Conservation (phyloP, 345 rosid species). For the Crucihimalaya himalaica region DNA sequence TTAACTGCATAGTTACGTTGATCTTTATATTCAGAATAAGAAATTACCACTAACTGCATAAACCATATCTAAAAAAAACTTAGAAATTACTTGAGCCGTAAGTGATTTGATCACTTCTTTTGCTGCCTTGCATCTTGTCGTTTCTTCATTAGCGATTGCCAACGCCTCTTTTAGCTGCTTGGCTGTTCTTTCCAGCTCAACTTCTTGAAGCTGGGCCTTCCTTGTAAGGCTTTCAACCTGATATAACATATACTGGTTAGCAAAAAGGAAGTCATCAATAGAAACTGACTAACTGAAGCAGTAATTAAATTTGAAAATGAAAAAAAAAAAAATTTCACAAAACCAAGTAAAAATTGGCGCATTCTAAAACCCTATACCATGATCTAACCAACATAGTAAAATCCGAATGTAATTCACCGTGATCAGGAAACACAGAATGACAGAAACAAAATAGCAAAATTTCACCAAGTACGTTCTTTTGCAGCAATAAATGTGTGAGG, state of each 20-base stretch:
- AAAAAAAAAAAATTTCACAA: neutral
- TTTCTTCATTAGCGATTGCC: slow-evolving; percentile 84
- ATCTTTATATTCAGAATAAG: slow-evolving; percentile 31
- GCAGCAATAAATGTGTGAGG: neutral
- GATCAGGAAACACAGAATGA: slow-evolving; percentile 7
- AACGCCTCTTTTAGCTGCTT: slow-evolving; percentile 89
- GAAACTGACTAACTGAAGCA: slow-evolving; percentile 12
- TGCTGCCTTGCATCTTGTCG: slow-evolving; percentile 93
- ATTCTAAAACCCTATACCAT: neutral
- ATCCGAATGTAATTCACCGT: neutral
- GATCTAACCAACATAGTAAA: slow-evolving; percentile 16
- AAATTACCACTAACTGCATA: neutral
- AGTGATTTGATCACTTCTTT: slow-evolving; percentile 99
- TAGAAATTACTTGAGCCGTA: slow-evolving; percentile 79
- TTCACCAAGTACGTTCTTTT: neutral
- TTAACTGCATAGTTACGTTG: slow-evolving; percentile 49
- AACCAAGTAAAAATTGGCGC: neutral
- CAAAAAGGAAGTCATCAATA: slow-evolving; percentile 20
- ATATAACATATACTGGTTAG: slow-evolving; percentile 32
- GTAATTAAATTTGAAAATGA: neutral
- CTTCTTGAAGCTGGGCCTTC: slow-evolving; percentile 84
- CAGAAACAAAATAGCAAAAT: neutral
- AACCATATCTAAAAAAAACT: neutral
- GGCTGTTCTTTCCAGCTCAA: slow-evolving; percentile 84
- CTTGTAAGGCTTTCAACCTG: slow-evolving; percentile 89